Evolutionary conservation across 2,329 filamentous ascomycete genomes (phyloP).

Genomic region (Tolypocladium tundrense): DNA sequence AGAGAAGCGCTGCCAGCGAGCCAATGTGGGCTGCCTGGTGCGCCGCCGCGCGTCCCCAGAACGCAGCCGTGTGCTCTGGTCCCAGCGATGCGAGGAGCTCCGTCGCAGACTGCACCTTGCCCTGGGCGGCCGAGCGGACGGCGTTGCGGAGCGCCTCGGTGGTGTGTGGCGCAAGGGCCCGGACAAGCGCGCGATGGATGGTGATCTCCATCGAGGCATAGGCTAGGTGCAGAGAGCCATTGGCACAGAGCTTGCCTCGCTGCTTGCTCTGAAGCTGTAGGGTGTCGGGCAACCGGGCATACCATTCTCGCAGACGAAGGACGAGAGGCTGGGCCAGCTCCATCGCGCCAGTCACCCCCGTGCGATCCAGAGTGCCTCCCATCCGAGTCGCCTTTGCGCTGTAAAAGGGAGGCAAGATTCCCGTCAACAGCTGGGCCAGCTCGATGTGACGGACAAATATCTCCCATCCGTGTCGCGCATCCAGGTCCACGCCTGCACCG

Average conservation of each 20-base stretch:
- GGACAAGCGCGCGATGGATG: constrained; percentile 37
- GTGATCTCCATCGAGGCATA: constrained; percentile 42
- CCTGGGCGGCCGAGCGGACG: constrained; percentile 26
- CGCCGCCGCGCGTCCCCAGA: constrained; percentile 34
- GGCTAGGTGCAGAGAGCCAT: constrained; percentile 36
- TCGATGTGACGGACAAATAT: constrained; percentile 41
- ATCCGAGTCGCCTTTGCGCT: constrained; percentile 21
- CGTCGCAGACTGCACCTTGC: constrained; percentile 28
- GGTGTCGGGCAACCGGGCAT: constrained; percentile 31
- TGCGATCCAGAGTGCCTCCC: constrained; percentile 18
- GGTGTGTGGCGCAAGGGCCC: constrained; percentile 25
- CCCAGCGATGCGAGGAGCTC: constrained; percentile 28
- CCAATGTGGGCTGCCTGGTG: constrained; percentile 32
- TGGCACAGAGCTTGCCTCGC: constrained; percentile 29
- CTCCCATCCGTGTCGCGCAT: constrained; percentile 33
- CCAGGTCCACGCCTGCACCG: constrained; percentile 26
- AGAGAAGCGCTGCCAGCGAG: constrained; percentile 29
- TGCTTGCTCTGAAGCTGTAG: constrained; percentile 33
- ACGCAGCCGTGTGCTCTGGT: constrained; percentile 34
- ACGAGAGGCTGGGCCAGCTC: constrained; percentile 22
- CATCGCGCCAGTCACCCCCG: constrained; percentile 21
- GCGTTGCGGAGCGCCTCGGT: constrained; percentile 18
- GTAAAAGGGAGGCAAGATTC: constrained; percentile 40
- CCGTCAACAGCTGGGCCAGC: constrained; percentile 38
- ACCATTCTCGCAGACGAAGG: constrained; percentile 30